Percentiles rank a stretch among this genome's conserved stretches.
These are phyloP conservation scores for Chrysanthemum lavandulifolium DNA, from an alignment of 129 eudicot species.

Conservation along the genomic window DNA sequence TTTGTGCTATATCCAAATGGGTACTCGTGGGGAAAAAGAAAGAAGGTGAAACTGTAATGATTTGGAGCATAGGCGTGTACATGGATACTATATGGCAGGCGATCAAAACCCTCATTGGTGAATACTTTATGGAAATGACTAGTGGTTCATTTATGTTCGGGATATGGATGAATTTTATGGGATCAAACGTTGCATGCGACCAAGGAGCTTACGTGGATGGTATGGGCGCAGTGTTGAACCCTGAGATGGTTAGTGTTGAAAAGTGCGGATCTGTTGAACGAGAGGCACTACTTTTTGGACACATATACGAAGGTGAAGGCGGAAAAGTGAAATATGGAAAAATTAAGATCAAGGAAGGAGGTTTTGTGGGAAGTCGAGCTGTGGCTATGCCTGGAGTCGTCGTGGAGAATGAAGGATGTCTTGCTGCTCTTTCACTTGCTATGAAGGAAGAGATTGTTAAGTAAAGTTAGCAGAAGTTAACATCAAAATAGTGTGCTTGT, in stretches of 20 bases:
- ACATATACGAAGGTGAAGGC: constrained; percentile 61
- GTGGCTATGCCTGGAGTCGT: constrained; percentile 64
- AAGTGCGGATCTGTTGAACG: constrained; percentile 41
- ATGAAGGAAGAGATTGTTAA: constrained; percentile 52
- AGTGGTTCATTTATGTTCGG: constrained; percentile 46
- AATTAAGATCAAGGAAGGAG: constrained; percentile 41
- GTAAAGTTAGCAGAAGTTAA: constrained; percentile 19
- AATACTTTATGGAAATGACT: constrained; percentile 53
- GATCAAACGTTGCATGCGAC: constrained; percentile 53
- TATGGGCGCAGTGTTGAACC: constrained; percentile 57
- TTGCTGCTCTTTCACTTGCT: constrained; percentile 53
- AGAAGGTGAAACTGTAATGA: constrained; percentile 41
- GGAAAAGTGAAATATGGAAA: constrained; percentile 62
- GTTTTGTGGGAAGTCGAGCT: constrained; percentile 57
- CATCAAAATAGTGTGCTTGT: not conserved
- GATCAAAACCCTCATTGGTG: constrained; percentile 54
- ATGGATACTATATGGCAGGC: constrained; percentile 72
- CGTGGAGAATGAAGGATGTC: constrained; percentile 45
- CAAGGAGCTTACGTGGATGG: constrained; percentile 58
- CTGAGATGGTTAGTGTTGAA: constrained; percentile 52
- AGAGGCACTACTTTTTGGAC: constrained; percentile 63
- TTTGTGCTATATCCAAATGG: constrained; percentile 50
- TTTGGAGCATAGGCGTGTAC: constrained; percentile 51
- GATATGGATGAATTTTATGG: constrained; percentile 60
- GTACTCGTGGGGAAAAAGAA: constrained; percentile 54